A percentile compares a stretch with the other conserved stretches of the same genome.
phyloP scores from a whole-genome alignment of 1,284 basidiomycete species.

The Waitea zeae region DNA sequence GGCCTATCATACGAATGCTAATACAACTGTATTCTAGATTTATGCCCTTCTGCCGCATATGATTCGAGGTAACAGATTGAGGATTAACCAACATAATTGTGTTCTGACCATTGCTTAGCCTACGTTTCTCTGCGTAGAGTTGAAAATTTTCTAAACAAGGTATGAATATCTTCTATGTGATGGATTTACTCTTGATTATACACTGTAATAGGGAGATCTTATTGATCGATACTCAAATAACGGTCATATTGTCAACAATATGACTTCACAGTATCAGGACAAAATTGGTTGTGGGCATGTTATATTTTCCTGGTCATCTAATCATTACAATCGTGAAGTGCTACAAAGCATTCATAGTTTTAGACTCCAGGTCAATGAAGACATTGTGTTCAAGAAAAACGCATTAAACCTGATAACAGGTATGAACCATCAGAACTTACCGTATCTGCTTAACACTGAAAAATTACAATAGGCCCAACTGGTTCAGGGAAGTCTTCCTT shows the following conservation, averaged over 20 bases:
- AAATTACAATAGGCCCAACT: slow-evolving; percentile 18
- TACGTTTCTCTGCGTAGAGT: not conserved
- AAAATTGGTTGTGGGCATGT: not conserved
- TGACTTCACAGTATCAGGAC: not conserved
- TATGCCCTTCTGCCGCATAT: too few relatives aligned
- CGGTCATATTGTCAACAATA: not conserved
- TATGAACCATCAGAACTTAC: slow-evolving; percentile 6
- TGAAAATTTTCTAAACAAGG: not conserved
- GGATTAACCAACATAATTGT: too few relatives aligned
- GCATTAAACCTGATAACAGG: slow-evolving; percentile 34
- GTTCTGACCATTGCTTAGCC: too few relatives aligned
- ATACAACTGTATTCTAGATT: too few relatives aligned
- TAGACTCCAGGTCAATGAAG: slow-evolving; percentile 22
- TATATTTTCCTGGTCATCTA: not conserved
- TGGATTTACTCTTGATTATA: not conserved
- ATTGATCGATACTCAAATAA: not conserved
- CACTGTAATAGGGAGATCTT: not conserved
- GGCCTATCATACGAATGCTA: too few relatives aligned
- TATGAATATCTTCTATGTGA: not conserved
- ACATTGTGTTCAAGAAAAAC: slow-evolving; percentile 37
- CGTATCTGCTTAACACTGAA: not conserved
- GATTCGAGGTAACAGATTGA: too few relatives aligned
- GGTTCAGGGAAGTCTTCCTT: slow-evolving; percentile 24
- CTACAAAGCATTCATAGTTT: not conserved
- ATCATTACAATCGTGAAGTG: not conserved